Percentiles rank a stretch among this genome's conserved stretches.
phyloP scores from a whole-genome alignment of 331 rosid species.

The Acacia pycnantha region DNA sequence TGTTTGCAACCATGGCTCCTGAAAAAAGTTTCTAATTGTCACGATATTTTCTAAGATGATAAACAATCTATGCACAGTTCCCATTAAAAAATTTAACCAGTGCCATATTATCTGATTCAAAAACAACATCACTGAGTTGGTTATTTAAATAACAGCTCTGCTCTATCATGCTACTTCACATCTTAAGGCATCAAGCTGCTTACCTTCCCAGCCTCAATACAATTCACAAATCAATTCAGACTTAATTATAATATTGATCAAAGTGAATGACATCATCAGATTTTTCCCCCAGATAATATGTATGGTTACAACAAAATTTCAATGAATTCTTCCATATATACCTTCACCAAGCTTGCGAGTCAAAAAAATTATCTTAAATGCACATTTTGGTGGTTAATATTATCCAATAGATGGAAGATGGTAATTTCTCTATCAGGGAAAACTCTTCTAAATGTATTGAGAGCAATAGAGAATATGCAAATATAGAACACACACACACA shows the following conservation, averaged over 20 bases:
- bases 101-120: too few relatives aligned
- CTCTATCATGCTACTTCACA: neutral
- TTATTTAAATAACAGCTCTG: neutral
- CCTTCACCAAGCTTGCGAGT: neutral
- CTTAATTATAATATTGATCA: neutral
- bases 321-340: neutral
- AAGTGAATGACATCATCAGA: neutral
- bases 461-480: constrained; percentile 1
- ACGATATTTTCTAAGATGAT: too few relatives aligned
- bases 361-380: neutral
- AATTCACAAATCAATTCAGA: neutral
- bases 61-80: too few relatives aligned
- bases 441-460: neutral
- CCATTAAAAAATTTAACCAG: neutral
- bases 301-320: neutral
- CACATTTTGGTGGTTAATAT: neutral
- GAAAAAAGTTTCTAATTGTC: too few relatives aligned
- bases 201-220: neutral
- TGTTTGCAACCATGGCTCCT: too few relatives aligned
- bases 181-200: neutral
- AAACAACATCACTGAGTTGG: too few relatives aligned
- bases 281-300: neutral
- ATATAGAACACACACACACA: neutral
- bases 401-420: neutral
- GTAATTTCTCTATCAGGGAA: neutral